Evolutionary conservation across 495 filamentous ascomycete species (phyloP).

Genomic region (Aspergillus indologenus): DNA sequence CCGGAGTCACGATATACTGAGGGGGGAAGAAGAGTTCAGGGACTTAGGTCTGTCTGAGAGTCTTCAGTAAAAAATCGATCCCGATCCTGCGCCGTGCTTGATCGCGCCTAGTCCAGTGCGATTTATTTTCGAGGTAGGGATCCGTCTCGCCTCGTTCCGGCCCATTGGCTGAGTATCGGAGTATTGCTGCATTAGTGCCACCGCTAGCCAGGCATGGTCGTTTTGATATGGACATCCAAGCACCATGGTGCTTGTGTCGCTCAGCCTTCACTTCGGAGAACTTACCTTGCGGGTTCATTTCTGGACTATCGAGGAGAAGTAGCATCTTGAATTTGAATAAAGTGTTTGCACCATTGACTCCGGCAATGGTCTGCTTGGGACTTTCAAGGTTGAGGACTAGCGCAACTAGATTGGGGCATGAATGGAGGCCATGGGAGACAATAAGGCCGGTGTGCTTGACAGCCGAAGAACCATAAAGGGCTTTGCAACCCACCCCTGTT

Average conservation of each 20-base stretch:
- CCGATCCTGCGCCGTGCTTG: constrained; percentile 8
- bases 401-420: too few relatives aligned
- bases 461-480: too few relatives aligned
- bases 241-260: neutral
- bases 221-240: neutral
- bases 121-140: constrained; percentile 7
- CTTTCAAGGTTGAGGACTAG: too few relatives aligned
- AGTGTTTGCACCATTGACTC: too few relatives aligned
- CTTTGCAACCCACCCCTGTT: too few relatives aligned
- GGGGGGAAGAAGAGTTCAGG: neutral
- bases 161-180: constrained; percentile 5
- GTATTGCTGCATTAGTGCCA: constrained; percentile 4
- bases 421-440: too few relatives aligned
- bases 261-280: constrained; percentile 1
- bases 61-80: neutral
- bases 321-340: too few relatives aligned
- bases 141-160: neutral
- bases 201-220: constrained; percentile 2
- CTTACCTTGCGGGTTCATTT: neutral
- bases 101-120: constrained; percentile 11
- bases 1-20: neutral
- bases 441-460: too few relatives aligned
- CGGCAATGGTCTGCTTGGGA: too few relatives aligned
- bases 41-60: neutral
- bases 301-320: neutral